Conservation (phyloP, 106 monocot species). For the Platanthera guangdongensis region DNA sequence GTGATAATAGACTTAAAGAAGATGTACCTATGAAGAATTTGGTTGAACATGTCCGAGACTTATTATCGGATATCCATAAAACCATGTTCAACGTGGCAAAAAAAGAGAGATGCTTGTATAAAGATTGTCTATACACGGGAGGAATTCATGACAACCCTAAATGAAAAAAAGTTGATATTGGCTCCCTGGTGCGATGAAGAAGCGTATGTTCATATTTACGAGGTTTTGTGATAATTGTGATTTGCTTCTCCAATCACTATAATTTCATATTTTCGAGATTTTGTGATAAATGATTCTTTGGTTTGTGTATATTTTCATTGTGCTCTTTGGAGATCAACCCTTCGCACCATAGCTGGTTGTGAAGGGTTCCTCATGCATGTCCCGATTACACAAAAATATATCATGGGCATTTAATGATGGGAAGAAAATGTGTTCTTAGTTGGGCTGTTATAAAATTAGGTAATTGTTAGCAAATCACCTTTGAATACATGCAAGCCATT, state of each 20-base stretch:
- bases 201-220: conserved; percentile 30
- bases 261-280: not conserved
- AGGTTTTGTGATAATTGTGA: not conserved
- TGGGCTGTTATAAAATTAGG: no score
- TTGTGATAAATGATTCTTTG: not conserved
- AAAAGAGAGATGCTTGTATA: conserved; percentile 79
- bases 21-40: conserved; percentile 54
- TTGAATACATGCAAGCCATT: no score
- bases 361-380: not conserved
- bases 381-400: no score
- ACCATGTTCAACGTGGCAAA: conserved; percentile 72
- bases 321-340: not conserved
- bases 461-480: no score
- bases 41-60: conserved; percentile 51
- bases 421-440: no score
- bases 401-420: no score
- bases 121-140: conserved; percentile 73
- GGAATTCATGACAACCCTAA: conserved; percentile 67
- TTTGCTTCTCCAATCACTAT: not conserved
- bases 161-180: conserved; percentile 78
- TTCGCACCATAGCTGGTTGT: not conserved
- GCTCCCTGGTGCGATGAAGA: conserved; percentile 99
- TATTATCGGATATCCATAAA: conserved; percentile 52
- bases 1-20: conserved; percentile 74
- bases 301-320: no score